Base-by-base conservation (phyloP, 179 eudicot species). In the Heliamphora pulchella region DNA sequence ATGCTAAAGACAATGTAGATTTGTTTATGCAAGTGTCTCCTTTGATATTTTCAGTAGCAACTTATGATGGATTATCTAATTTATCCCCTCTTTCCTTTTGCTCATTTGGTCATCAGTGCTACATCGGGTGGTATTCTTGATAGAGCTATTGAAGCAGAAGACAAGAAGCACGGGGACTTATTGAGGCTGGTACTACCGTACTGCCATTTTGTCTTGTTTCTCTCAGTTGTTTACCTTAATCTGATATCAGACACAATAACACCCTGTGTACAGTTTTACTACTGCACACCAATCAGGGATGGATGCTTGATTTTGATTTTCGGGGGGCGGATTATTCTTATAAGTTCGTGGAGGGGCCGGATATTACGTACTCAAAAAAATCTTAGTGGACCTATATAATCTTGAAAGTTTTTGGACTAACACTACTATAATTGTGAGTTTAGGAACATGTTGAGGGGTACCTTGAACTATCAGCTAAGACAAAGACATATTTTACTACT, bases 71-170 rank as follows among this genome's bases (percentile, higher is more conserved):
- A 43, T 71, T 44, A 62, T 48, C 67, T 62, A 43, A 83, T 68
- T 41, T 76, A n/a, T 47, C 15, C 72, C 3, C 67, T 44, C 18
- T 68, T 58, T 75, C 75, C 18, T 6, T 43, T 77, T 74, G 57
- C 57, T 77, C 71, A 78, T 74, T 76, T 74, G 83, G 46, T 84
- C 78, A 10, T 39, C 85, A 94, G 98, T 88, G 94, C 97, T 79
- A 91, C 94, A 72, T 88, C 96, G 8, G 98, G 98, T 78, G 98
- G 98, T 69, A 94, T 94, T 70, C 94, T 93, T 55, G 98, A 94
- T 84, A 90, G 88, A 89, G 96, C 98, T 75, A 88, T 94, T 79
- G 97, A 94, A 89, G 98, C 98, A 65, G 98, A 94, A 87, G 97
- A 93, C 72, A 88, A 85, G 78, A 93, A 94, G 87, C 98, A 94